phyloP scores from a whole-genome alignment of 768 basidiomycete genomes.

The Calocybe gangraenosa region DNA sequence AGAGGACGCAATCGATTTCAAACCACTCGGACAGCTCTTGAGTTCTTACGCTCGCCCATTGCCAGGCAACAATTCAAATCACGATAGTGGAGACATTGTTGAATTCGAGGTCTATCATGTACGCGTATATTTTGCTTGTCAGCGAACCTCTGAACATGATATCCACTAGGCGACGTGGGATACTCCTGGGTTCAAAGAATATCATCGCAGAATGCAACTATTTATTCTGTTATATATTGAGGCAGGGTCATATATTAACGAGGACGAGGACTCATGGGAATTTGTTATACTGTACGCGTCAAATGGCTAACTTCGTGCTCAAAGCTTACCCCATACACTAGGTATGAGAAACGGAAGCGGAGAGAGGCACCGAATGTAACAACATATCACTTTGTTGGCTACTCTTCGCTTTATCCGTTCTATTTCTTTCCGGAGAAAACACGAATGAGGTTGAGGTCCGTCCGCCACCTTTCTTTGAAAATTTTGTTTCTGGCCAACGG shows the following conservation, averaged over 20 bases:
- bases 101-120: constrained; percentile 92
- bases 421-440: constrained; percentile 92
- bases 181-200: constrained; percentile 86
- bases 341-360: constrained; percentile 82
- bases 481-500: constrained; percentile 4
- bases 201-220: constrained; percentile 88
- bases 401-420: constrained; percentile 92
- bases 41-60: constrained; percentile 69
- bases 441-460: constrained; percentile 81
- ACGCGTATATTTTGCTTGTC: constrained; percentile 24
- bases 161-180: constrained; percentile 69
- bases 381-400: constrained; percentile 92
- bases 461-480: constrained; percentile 1
- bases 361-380: constrained; percentile 39
- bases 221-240: constrained; percentile 96
- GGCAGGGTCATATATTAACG: constrained; percentile 90
- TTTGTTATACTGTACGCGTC: constrained; percentile 76
- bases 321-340: constrained; percentile 22
- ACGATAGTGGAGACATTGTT: constrained; percentile 56
- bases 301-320: neutral
- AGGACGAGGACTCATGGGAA: constrained; percentile 93
- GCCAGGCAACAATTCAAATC: constrained; percentile 34
- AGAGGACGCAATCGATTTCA: constrained; percentile 73
- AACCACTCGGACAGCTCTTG: constrained; percentile 71
- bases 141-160: neutral